Conservation (phyloP, 1,284 basidiomycete genomes). For the Meripilus lineatus region DNA sequence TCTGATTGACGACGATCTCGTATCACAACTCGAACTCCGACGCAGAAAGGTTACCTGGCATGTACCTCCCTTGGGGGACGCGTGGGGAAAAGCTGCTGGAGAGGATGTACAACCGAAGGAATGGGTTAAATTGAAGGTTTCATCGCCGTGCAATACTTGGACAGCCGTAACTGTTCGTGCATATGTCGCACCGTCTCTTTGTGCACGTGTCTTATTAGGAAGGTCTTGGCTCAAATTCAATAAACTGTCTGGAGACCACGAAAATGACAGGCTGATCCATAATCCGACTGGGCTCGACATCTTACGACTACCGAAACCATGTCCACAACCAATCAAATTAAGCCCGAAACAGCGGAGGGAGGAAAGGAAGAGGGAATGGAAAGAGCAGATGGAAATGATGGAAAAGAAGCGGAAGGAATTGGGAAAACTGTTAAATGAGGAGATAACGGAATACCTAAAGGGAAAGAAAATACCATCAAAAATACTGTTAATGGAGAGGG, state of each 20-base stretch:
- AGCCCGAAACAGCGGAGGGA: too few species aligned
- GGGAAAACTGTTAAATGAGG: too few species aligned
- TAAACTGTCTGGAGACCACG: constrained; percentile 7
- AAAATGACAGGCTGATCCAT: too few species aligned
- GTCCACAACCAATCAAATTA: background rate
- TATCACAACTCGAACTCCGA: background rate
- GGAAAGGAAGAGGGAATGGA: too few species aligned
- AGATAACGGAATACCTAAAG: too few species aligned
- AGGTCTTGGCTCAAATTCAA: constrained; percentile 9
- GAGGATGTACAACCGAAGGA: constrained; percentile 7
- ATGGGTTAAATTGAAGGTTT: constrained; percentile 11
- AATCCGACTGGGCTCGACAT: constrained; percentile 5
- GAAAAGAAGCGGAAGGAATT: too few species aligned
- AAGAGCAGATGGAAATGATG: too few species aligned
- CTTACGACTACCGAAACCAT: background rate
- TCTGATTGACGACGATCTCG: constrained; percentile 8
- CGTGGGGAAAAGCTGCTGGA: constrained; percentile 7
- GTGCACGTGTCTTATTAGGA: constrained; percentile 14
- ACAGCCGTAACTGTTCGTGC: constrained; percentile 6
- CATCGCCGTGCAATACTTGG: constrained; percentile 8
- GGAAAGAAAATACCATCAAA: too few species aligned
- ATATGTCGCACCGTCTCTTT: constrained; percentile 11
- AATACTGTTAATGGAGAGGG: too few species aligned
- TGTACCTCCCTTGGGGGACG: background rate
- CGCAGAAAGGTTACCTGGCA: background rate